These are phyloP conservation scores for Aspergillus ibericus DNA, from an alignment of 2,329 filamentous ascomycete genomes.

Conservation along the genomic window DNA sequence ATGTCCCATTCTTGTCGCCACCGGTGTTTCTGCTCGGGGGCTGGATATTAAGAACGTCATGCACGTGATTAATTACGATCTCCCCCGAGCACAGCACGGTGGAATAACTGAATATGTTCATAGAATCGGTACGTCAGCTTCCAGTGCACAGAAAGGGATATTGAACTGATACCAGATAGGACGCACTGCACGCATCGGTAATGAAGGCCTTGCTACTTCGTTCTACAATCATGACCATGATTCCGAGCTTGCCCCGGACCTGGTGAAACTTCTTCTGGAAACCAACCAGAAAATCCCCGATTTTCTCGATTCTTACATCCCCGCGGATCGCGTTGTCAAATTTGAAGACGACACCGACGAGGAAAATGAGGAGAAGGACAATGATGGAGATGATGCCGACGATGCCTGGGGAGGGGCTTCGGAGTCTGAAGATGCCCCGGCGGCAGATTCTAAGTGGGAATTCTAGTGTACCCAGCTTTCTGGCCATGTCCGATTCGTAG, in stretches of 20 bases:
- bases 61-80: conserved; percentile 91
- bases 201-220: conserved; percentile 79
- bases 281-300: conserved; percentile 76
- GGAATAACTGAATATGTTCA: conserved; percentile 93
- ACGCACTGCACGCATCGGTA: conserved; percentile 90
- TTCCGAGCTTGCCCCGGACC: conserved; percentile 66
- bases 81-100: conserved; percentile 72
- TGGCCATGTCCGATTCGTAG: not conserved
- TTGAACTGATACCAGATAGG: conserved; percentile 49
- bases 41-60: conserved; percentile 83
- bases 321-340: conserved; percentile 37
- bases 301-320: conserved; percentile 66
- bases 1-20: conserved; percentile 79
- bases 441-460: not conserved
- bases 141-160: not conserved
- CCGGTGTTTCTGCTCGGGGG: conserved; percentile 82
- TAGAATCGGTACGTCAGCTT: conserved; percentile 73
- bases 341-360: conserved; percentile 58
- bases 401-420: conserved; percentile 20
- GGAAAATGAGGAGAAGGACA: conserved; percentile 32
- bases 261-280: conserved; percentile 82
- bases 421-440: not conserved
- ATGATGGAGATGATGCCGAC: conserved; percentile 6
- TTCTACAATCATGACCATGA: conserved; percentile 83
- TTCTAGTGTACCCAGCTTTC: not conserved